Evolutionary conservation across 2,329 filamentous ascomycete genomes (phyloP).

Genomic region (Trichoderma breve): DNA sequence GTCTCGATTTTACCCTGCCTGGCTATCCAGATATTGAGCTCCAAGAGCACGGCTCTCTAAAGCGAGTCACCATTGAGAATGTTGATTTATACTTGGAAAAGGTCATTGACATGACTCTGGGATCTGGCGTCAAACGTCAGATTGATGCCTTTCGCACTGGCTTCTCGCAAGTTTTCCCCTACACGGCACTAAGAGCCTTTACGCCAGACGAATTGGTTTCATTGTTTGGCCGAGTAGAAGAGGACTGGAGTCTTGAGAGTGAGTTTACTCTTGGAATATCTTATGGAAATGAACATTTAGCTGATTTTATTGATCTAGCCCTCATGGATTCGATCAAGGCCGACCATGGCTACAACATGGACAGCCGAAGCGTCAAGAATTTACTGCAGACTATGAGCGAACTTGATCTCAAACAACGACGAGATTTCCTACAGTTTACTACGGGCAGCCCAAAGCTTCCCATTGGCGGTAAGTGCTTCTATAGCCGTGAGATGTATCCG

Average conservation of each 20-base stretch:
- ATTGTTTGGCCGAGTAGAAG: conserved; percentile 86
- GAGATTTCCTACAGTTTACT: conserved; percentile 96
- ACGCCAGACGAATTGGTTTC: conserved; percentile 93
- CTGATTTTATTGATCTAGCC: conserved; percentile 49
- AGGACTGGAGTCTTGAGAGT: conserved; percentile 98
- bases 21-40: conserved; percentile 88
- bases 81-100: conserved; percentile 85
- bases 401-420: conserved; percentile 68
- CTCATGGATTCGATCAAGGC: conserved; percentile 98
- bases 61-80: conserved; percentile 81
- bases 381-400: conserved; percentile 93
- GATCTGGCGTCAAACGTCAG: conserved; percentile 82
- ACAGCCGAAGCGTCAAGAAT: conserved; percentile 93
- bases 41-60: conserved; percentile 69
- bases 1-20: conserved; percentile 90
- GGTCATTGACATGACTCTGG: conserved; percentile 88
- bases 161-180: conserved; percentile 95
- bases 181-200: conserved; percentile 86
- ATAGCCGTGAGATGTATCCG: conserved; percentile 22
- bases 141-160: conserved; percentile 87
- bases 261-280: conserved; percentile 42
- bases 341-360: conserved; percentile 97
- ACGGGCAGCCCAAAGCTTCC: conserved; percentile 97
- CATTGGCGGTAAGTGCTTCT: conserved; percentile 71
- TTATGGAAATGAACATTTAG: neutral